Evolutionary conservation across 306 rosid species (phyloP), one percentile per base, ranked within the genome.

Genomic region (Prunus kanzakura): DNA sequence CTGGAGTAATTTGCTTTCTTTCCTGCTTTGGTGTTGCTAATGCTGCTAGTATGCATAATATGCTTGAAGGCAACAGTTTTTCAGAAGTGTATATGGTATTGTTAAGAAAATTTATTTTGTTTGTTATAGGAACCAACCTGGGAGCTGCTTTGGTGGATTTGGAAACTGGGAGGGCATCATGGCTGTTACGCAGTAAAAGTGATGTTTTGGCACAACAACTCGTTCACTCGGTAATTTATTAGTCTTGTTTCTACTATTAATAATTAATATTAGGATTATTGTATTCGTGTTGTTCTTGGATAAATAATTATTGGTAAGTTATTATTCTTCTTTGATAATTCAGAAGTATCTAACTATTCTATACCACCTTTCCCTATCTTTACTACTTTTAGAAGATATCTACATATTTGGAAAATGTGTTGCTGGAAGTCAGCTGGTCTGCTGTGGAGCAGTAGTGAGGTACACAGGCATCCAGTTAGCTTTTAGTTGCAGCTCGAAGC

Each of bases 181-280:
- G 96, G 96, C 81, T 91, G 76, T 89, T 90, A 69, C 89, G 56
- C 47, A 75, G 95, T 76, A 86, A 84, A 89, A 94, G 98, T 80
- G 98, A 94, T 84, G 88, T 94, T 82, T 90, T 94, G 60, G 93
- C 98, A 25, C 93, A 82, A 76, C 98, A 94, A 76, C 47, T 88
- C 80, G 76, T 94, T 79, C 87, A 84, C 20, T 91, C 96, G 47
- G 97, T 91, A 88, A 89, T 56, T 46, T 20, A 13, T 78, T 18
- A 38, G 43, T 38, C 43, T 6, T 38, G 43, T 38, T 38, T 38
- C 43, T 25, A 55, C 62, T 72, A 15, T 56, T 27, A 16, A 7
- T 62, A 62, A 35, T 11, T 20, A 38, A 51, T 12, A 29, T 22
- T 23, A 18, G 27, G 25, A 13, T 11, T 4, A 4, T 70, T 18